Base-by-base conservation (phyloP, 306 rosid genomes). In the Prunus dulcis region DNA sequence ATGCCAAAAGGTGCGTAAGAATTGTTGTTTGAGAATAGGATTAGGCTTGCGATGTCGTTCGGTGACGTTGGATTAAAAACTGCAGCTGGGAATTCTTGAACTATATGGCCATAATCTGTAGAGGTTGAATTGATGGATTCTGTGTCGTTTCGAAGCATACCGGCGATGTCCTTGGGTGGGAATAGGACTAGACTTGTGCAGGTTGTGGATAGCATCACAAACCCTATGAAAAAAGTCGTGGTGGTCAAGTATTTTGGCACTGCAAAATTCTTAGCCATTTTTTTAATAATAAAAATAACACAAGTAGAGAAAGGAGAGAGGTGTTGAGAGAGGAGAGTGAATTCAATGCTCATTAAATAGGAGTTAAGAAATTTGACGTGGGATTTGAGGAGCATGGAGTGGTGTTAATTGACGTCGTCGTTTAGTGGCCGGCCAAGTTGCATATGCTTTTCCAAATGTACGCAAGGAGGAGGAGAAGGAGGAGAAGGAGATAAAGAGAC, bases 51-150 rank as follows among this genome's bases (percentile, higher is more conserved):
- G 1, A 92, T 83, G 69, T 89, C 99, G 46, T 64, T 20, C 0
- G 61, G 66, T 6, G 92, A 72, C 0, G 79, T 71, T 18, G 99
- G 99, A 0, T 80, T 52, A 22, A 88, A 79, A 18, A 92, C 80
- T 5, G 85, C 91, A 0, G 75, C 19, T 0, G 99, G 86, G 58
- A 11, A 73, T 15, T 82, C 20, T 6, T 79, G 72, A 20, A 89
- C 38, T 12, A 83, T 87, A 84, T 82, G 88, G 5, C 99, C 99
- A 3, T 17, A 95, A 82, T 95, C 99, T 0, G 74, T 73, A 6
- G 99, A 85, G 53, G 92, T 96, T 43, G 78, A 25, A 45, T 74
- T 69, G 19, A 90, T 45, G 38, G 82, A 60, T 5, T 38, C 15
- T 0, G 88, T 80, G 74, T 92, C 97, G 38, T 87, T 85, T 20